These are phyloP conservation scores for Cucurbita maxima DNA, from an alignment of 306 rosid species.

Conservation along the genomic window DNA sequence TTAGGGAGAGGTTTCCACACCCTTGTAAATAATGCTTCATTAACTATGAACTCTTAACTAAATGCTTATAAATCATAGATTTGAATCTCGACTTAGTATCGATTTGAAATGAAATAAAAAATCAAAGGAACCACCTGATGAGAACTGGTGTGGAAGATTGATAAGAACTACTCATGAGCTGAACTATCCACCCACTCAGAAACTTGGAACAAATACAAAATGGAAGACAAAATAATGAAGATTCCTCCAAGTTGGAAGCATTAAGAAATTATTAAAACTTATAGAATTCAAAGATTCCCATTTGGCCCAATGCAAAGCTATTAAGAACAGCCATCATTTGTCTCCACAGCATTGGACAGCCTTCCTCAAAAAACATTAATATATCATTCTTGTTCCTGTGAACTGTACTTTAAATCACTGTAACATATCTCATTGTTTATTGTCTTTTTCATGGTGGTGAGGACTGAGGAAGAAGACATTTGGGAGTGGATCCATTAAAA, in stretches of 20 bases:
- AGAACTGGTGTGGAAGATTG: too few relatives aligned
- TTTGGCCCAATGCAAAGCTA: neutral
- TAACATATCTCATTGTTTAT: conserved; percentile 3
- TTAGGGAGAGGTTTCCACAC: too few relatives aligned
- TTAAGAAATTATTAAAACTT: too few relatives aligned
- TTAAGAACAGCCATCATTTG: conserved; percentile 1
- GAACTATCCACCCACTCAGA: neutral
- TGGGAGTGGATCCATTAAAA: neutral
- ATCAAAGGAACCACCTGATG: too few relatives aligned
- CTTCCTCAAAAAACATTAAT: neutral
- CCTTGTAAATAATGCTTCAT: too few relatives aligned
- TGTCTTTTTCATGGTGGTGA: neutral
- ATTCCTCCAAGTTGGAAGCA: neutral
- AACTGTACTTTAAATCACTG: neutral
- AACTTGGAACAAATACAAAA: neutral
- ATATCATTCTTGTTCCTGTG: neutral
- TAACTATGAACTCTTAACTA: too few relatives aligned
- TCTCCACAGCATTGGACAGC: neutral
- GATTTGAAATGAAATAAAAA: too few relatives aligned
- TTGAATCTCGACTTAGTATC: too few relatives aligned
- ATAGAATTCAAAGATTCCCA: conserved; percentile 3
- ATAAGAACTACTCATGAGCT: neutral
- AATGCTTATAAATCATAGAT: too few relatives aligned
- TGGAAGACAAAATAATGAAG: neutral
- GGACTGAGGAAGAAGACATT: neutral